Base-by-base conservation (phyloP, 768 basidiomycete genomes). In the Lanmaoa pseudosensibilis region DNA sequence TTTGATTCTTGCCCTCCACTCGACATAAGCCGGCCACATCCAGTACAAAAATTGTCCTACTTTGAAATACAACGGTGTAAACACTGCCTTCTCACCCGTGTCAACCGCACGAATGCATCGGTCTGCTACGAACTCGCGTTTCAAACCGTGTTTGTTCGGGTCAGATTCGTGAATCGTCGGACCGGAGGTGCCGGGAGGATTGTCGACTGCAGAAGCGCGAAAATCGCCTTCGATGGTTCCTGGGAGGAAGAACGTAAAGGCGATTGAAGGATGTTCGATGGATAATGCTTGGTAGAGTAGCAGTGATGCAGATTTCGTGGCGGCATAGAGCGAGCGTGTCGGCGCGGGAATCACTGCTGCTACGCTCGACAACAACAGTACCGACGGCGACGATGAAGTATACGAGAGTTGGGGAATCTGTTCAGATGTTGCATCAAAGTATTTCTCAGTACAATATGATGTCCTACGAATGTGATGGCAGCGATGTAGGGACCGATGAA, bases 311-410 rank as follows among this genome's bases (percentile, higher is more conserved):
- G 87, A 78, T 70, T 98, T 97, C 11, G 88, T 90, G 4, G 92
- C 84, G 0, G 81, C 84, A 67, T 98, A 98, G 36, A 98, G 74
- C 1, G 90, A 75, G 8, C 94, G 86, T 1, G 90, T 93, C 1
- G 94, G 94, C 0, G 94, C 84, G 3, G 94, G 90, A 36, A 94
- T 85, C 7, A 87, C 76, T 3, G 91, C 84, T 3, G 87, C 94
- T 3, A 88, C 75, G 30, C 87, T 89, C 9, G 92, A 92, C 36
- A 97, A 68, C 40, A 95, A 83, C 27, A 92, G 81, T 37, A 96
- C 77, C 0, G 90, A 83, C 0, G 94, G 93, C 0, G 82, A 78
- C 0, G 68, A 54, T 0, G 92, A 94, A 0, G 85, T 81, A 25
- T 77, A 66, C 12, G 81, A 75, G 34, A 96, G 80, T 0, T 93